Conservation (phyloP, 2,329 filamentous ascomycete species). For the Fusarium tanahbumbuense region DNA sequence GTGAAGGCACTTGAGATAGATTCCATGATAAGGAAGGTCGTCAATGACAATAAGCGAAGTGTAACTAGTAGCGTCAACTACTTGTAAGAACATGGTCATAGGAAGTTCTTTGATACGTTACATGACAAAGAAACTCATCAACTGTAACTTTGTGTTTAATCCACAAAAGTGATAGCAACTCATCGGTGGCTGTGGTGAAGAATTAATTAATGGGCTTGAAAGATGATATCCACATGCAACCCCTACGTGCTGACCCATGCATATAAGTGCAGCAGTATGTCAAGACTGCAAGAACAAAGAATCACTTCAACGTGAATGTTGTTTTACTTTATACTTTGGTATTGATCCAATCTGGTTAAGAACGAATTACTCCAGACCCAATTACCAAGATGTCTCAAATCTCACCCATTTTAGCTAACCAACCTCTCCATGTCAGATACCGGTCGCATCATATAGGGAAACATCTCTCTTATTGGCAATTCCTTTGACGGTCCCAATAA, state of each 20-base stretch:
- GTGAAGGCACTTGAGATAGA: conserved; percentile 18
- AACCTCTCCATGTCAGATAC: conserved; percentile 4
- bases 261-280: neutral
- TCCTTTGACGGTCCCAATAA: conserved; percentile 28
- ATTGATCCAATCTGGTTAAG: neutral
- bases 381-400: neutral
- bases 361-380: neutral
- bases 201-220: neutral
- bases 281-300: neutral
- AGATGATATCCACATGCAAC: neutral
- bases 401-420: neutral
- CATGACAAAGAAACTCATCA: neutral
- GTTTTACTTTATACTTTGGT: neutral
- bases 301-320: neutral
- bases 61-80: conserved; percentile 9
- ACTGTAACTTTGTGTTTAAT: neutral
- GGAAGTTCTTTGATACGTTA: neutral
- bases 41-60: neutral
- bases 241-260: neutral
- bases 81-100: neutral
- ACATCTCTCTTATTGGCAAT: conserved; percentile 30
- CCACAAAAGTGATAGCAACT: neutral
- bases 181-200: neutral
- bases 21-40: neutral
- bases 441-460: conserved; percentile 14